Conservation (phyloP, 192 early-diverging fungal species). For the Entomortierella beljakovae region DNA sequence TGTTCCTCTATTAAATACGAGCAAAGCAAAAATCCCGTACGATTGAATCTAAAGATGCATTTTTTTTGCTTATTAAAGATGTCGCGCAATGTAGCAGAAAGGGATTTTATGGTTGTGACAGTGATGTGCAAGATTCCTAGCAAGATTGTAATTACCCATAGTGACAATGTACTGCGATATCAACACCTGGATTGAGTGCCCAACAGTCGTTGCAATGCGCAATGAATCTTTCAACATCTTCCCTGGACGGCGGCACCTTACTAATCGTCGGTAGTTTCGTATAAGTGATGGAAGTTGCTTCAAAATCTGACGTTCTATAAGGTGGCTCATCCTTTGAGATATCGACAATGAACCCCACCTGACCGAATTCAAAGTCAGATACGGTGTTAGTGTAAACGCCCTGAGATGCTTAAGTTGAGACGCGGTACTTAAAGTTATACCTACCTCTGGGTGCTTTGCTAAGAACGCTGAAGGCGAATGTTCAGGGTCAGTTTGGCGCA, state of each 20-base stretch:
- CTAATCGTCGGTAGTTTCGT: slow-evolving; percentile 61
- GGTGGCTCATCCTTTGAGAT: slow-evolving; percentile 64
- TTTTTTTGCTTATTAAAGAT: not conserved
- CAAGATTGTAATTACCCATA: slow-evolving; percentile 62
- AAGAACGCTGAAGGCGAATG: slow-evolving; percentile 63
- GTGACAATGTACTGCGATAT: slow-evolving; percentile 71
- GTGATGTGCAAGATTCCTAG: no score
- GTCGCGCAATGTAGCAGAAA: no score
- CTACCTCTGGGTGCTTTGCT: slow-evolving; percentile 63
- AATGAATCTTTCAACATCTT: slow-evolving; percentile 60
- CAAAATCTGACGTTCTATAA: slow-evolving; percentile 65
- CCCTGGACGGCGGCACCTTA: slow-evolving; percentile 62
- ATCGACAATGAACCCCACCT: slow-evolving; percentile 61
- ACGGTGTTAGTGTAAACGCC: no score
- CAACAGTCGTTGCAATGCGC: slow-evolving; percentile 53
- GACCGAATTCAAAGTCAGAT: not conserved
- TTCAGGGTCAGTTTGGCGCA: slow-evolving; percentile 66
- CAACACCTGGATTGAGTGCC: slow-evolving; percentile 58
- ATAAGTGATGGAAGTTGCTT: slow-evolving; percentile 62
- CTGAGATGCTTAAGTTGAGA: no score
- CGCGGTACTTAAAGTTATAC: not conserved
- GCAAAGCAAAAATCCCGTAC: slow-evolving; percentile 68
- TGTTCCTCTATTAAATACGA: slow-evolving; percentile 65
- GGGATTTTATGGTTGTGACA: no score
- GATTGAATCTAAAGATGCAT: slow-evolving; percentile 55